Percentiles rank a stretch among this genome's conserved stretches.
Conservation (phyloP, 1,284 basidiomycete genomes). For the Microbotryum scabiosae region DNA sequence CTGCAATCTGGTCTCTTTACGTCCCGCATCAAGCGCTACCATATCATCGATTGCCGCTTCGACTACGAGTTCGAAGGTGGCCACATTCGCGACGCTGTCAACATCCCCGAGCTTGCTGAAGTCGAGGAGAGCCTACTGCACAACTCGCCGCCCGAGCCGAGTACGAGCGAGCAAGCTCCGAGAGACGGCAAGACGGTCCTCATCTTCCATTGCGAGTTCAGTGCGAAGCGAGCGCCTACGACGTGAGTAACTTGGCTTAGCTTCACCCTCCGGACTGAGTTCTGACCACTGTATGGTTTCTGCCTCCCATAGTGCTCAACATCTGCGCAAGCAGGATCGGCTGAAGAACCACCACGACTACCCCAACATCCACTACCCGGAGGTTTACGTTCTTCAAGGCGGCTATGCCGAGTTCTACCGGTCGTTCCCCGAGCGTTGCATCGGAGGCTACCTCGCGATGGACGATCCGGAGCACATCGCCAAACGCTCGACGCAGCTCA, state of each 20-base stretch:
- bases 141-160: conserved; percentile 57
- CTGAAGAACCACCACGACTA: conserved; percentile 77
- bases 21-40: conserved; percentile 56
- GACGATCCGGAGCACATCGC: conserved; percentile 76
- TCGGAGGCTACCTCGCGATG: conserved; percentile 80
- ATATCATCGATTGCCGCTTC: conserved; percentile 93
- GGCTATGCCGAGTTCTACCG: conserved; percentile 86
- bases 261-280: conserved; percentile 22
- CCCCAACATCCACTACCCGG: conserved; percentile 89
- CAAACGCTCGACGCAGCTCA: conserved; percentile 73
- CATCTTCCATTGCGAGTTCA: conserved; percentile 98
- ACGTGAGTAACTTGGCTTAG: conserved; percentile 54
- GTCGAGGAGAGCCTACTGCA: conserved; percentile 71
- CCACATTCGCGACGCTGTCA: conserved; percentile 84
- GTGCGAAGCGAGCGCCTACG: conserved; percentile 85
- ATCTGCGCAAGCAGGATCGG: conserved; percentile 82
- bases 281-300: conserved; percentile 7
- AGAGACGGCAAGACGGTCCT: conserved; percentile 60
- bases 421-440: conserved; percentile 57
- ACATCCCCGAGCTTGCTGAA: conserved; percentile 72
- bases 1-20: conserved; percentile 66
- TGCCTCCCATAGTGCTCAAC: conserved; percentile 60
- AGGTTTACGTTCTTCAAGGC: conserved; percentile 93
- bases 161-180: conserved; percentile 63
- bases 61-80: conserved; percentile 94